These are phyloP conservation scores for Solanum stenotomum DNA, from an alignment of 257 asterid genomes.

Conservation along the genomic window DNA sequence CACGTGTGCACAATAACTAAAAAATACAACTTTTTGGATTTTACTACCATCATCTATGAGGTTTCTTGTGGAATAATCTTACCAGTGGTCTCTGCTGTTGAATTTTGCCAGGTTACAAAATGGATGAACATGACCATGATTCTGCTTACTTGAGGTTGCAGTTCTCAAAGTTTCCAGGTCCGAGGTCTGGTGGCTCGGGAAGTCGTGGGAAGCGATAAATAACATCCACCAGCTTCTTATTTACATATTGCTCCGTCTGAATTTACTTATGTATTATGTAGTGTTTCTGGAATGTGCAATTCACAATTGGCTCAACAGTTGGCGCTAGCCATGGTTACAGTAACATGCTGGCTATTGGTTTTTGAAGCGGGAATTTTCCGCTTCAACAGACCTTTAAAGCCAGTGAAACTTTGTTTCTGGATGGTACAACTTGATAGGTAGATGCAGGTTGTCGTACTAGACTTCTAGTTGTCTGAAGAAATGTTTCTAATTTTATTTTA, in stretches of 20 bases:
- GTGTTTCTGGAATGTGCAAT: background rate
- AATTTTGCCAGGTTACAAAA: slow-evolving; percentile 35
- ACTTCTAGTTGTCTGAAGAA: background rate
- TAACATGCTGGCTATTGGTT: background rate
- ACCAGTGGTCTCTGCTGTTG: background rate
- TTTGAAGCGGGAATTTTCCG: background rate
- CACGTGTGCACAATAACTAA: too few relatives aligned
- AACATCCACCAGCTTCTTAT: background rate
- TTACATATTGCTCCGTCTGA: background rate
- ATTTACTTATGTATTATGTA: background rate
- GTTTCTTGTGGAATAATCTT: background rate
- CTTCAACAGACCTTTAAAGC: background rate
- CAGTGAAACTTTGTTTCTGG: background rate
- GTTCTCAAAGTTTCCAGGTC: slow-evolving; percentile 47
- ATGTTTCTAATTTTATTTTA: background rate
- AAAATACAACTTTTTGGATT: too few relatives aligned
- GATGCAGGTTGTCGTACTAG: background rate
- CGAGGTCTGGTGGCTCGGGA: slow-evolving; percentile 26
- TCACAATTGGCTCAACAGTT: background rate
- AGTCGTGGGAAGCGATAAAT: slow-evolving; percentile 32
- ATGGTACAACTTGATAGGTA: background rate
- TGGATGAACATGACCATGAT: slow-evolving; percentile 42
- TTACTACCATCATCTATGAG: background rate
- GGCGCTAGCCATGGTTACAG: background rate
- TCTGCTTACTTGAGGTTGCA: slow-evolving; percentile 40